These are phyloP conservation scores for Tuctoria greenei DNA, from an alignment of 176 grass and related monocot species.

Conservation along the genomic window DNA sequence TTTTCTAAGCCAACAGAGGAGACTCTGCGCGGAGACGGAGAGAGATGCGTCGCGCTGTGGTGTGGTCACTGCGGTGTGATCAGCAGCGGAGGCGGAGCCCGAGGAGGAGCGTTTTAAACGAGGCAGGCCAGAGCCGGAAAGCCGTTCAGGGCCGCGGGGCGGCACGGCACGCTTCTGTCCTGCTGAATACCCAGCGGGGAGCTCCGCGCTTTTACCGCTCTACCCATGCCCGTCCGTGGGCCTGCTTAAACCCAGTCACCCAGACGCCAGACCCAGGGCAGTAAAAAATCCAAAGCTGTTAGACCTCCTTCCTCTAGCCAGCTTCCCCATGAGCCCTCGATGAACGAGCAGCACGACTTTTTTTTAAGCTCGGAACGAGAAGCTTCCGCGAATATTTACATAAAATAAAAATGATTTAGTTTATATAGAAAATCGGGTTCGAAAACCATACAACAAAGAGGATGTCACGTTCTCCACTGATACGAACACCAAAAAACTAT, in stretches of 20 bases:
- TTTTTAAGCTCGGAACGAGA: no score
- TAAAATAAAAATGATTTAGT: no score
- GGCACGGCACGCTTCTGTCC: constrained; percentile 30
- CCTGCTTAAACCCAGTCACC: no score
- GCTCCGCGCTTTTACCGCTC: constrained; percentile 8
- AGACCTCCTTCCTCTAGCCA: neutral
- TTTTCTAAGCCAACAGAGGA: neutral
- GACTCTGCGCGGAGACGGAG: neutral
- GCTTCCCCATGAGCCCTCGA: no score
- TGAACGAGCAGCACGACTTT: no score
- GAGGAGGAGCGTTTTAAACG: constrained; percentile 45
- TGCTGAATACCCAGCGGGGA: neutral
- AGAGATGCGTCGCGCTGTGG: neutral
- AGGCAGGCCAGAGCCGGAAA: constrained; percentile 14
- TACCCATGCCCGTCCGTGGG: neutral
- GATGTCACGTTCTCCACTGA: no score
- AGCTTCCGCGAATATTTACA: no score
- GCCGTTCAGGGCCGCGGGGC: neutral
- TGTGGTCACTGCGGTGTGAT: neutral
- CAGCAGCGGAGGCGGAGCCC: no score
- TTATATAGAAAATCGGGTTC: no score
- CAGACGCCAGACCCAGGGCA: constrained; percentile 20
- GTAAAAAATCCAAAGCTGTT: neutral
- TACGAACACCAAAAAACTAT: no score
- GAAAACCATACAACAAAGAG: no score